Evolutionary conservation across 257 asterid genomes (phyloP).

Genomic region (Solanum arcanum): DNA sequence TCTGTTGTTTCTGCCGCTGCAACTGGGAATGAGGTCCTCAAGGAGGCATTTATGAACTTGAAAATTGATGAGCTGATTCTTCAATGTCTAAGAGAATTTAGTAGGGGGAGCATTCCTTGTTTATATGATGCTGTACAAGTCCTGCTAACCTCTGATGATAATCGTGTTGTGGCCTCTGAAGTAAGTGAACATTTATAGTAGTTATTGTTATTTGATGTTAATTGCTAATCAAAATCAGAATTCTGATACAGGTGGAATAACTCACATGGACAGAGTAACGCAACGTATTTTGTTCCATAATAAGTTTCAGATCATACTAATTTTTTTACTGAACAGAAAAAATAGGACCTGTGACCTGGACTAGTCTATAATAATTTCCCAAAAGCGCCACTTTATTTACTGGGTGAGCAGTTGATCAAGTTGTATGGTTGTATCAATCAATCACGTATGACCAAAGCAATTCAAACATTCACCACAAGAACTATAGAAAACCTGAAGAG

Average conservation of each 20-base stretch:
- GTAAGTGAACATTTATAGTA: constrained; percentile 27
- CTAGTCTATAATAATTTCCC: background rate
- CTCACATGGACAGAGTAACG: background rate
- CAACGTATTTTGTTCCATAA: background rate
- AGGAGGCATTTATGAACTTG: constrained; percentile 77
- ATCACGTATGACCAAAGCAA: background rate
- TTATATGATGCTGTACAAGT: constrained; percentile 67
- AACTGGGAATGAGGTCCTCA: constrained; percentile 81
- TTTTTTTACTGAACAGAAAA: background rate
- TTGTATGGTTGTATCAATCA: background rate
- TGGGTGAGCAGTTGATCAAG: background rate
- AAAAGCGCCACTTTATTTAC: background rate
- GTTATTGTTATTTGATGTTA: background rate
- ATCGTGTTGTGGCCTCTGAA: constrained; percentile 89
- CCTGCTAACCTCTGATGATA: constrained; percentile 75
- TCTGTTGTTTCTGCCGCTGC: constrained; percentile 84
- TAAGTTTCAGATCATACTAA: background rate
- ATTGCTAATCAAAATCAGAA: background rate
- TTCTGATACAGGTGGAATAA: background rate
- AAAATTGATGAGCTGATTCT: constrained; percentile 65
- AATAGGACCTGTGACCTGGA: background rate
- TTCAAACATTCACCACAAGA: background rate
- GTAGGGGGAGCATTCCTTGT: constrained; percentile 43
- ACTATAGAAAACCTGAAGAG: background rate
- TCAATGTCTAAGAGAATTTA: constrained; percentile 46